Evolutionary conservation across 495 filamentous ascomycete genomes (phyloP).

Genomic region (Pyrenopolyporus hunteri): DNA sequence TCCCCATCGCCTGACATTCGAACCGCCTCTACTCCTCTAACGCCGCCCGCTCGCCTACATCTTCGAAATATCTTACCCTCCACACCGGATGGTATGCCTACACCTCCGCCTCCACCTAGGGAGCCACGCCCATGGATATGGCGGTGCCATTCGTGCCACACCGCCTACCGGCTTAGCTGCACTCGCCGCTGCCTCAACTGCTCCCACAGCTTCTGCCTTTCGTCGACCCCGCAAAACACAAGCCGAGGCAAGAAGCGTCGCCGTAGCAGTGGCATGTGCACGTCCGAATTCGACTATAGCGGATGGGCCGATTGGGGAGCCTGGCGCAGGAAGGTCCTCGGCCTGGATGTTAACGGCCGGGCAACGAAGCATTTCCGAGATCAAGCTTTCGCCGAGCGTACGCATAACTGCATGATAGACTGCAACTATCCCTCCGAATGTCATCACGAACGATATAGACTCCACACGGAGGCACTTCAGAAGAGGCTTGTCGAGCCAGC

Average conservation of each 20-base stretch:
- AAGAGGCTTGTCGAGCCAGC: constrained; percentile 4
- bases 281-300: constrained; percentile 50
- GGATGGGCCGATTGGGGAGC: constrained; percentile 50
- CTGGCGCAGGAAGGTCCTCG: constrained; percentile 45
- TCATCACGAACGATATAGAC: constrained; percentile 36
- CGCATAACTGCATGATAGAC: constrained; percentile 48
- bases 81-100: constrained; percentile 34
- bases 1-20: neutral
- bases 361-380: constrained; percentile 21
- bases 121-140: constrained; percentile 50
- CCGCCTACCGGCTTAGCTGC: constrained; percentile 47
- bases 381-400: constrained; percentile 28
- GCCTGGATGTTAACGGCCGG: constrained; percentile 24
- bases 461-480: constrained; percentile 23
- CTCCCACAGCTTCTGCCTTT: constrained; percentile 50
- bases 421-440: constrained; percentile 56
- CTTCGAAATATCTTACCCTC: constrained; percentile 39
- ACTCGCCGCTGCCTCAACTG: constrained; percentile 55
- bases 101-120: constrained; percentile 38
- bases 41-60: constrained; percentile 39
- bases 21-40: constrained; percentile 12
- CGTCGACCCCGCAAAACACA: constrained; percentile 6
- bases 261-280: constrained; percentile 28
- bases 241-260: constrained; percentile 29
- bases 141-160: constrained; percentile 51